Evolutionary conservation across 2,329 filamentous ascomycete species (phyloP).

Genomic region (Xylaria sp.): DNA sequence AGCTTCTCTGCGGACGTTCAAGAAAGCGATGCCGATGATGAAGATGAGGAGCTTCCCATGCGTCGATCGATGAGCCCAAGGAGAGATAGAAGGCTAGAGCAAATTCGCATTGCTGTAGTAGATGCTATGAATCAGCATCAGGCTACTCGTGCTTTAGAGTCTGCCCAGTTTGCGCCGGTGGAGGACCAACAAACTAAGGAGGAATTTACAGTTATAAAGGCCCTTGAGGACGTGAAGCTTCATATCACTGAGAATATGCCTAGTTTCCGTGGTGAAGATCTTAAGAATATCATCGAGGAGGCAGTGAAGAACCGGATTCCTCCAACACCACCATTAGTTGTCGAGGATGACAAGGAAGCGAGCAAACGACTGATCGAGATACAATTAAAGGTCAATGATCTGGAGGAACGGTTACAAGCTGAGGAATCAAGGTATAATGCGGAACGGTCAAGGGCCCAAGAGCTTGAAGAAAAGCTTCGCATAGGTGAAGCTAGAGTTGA

Average conservation of each 20-base stretch:
- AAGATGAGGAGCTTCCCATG: constrained; percentile 76
- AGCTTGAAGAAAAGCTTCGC: constrained; percentile 67
- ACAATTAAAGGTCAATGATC: constrained; percentile 63
- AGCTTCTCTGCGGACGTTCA: constrained; percentile 75
- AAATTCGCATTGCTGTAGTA: constrained; percentile 76
- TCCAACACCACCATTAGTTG: constrained; percentile 56
- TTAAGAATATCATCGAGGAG: constrained; percentile 72
- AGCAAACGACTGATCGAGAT: constrained; percentile 67
- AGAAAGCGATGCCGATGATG: constrained; percentile 93
- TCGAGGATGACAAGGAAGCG: constrained; percentile 61
- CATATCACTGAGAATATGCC: constrained; percentile 59
- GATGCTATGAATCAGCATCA: constrained; percentile 76
- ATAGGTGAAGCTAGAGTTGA: constrained; percentile 60
- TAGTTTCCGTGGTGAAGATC: constrained; percentile 60
- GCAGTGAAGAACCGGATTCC: constrained; percentile 68
- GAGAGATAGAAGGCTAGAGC: constrained; percentile 81
- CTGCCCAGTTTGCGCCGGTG: constrained; percentile 43
- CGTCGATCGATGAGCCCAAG: constrained; percentile 80
- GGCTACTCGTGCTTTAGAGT: constrained; percentile 51
- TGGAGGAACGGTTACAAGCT: constrained; percentile 44
- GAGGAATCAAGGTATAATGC: constrained; percentile 43
- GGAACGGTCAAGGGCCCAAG: constrained; percentile 59
- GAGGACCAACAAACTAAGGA: constrained; percentile 48
- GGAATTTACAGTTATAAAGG: constrained; percentile 69
- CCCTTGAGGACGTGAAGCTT: constrained; percentile 70